Percentiles rank a stretch among this genome's conserved stretches.
These are phyloP conservation scores for Xylaria sp. DNA, from an alignment of 2,329 filamentous ascomycete species.

Conservation along the genomic window DNA sequence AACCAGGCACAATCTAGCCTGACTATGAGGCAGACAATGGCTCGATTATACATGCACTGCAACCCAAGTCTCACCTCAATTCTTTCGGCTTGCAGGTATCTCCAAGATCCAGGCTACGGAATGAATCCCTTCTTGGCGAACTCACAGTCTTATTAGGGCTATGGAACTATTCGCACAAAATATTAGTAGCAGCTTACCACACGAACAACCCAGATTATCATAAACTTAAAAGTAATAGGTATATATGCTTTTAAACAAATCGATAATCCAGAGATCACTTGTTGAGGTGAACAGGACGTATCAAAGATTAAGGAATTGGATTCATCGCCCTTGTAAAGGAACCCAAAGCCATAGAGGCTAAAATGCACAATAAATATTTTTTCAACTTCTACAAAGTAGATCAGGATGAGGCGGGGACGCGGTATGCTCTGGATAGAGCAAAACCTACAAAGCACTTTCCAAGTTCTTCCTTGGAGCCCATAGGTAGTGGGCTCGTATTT, in stretches of 20 bases:
- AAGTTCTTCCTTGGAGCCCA: not conserved
- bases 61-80: slow-evolving; percentile 29
- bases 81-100: slow-evolving; percentile 12
- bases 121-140: slow-evolving; percentile 1
- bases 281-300: not conserved
- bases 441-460: not conserved
- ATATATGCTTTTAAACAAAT: not conserved
- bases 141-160: not conserved
- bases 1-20: slow-evolving; percentile 35
- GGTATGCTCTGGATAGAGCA: slow-evolving; percentile 2
- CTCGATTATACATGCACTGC: slow-evolving; percentile 31
- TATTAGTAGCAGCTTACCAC: not conserved
- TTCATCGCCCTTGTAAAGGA: not conserved
- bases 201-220: not conserved
- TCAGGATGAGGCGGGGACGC: not conserved
- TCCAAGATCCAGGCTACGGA: not conserved
- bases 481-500: not conserved
- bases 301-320: not conserved
- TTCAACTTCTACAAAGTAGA: not conserved
- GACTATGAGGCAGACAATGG: slow-evolving; percentile 21
- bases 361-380: not conserved
- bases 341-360: not conserved
- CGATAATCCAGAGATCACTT: not conserved
- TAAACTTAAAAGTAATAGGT: not conserved
- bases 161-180: not conserved